Base-by-base conservation (phyloP, 1,284 basidiomycete species). In the Cryptococcus sp. region DNA sequence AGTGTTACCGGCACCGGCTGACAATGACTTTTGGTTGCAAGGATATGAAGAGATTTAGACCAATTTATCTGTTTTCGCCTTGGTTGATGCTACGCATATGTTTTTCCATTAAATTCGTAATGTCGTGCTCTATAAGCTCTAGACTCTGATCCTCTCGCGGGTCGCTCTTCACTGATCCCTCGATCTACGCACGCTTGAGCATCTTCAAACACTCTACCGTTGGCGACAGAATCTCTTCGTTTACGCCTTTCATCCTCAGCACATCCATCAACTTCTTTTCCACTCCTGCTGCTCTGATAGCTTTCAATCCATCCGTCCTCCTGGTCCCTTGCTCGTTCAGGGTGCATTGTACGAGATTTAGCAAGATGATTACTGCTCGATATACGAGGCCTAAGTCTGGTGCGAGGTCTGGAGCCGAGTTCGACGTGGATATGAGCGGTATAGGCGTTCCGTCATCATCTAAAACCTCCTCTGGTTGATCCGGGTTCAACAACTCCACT, bases 331-430 rank as follows among this genome's bases (percentile, higher is more conserved):
- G 43, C 20, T 52, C 43, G 8, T 23, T 39, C n/a, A 52, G 17
- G 6, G 54, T 58, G 50, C 72, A 70, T 8, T 50, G 38, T 17
- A 89, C 76, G 45, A 91, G 75, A 66, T 90, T 91, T 40, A 81
- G 79, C 16, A 87, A 75, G 66, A 88, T 87, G 26, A 91, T 82
- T 1, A 88, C 83, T 3, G 86, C 89, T 39, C 91, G 85, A 73
- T 91, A 87, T 8, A 87, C 81, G 39, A 91, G 81, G 5, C 87
- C 88, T 16, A 47, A 46, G 46, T 71, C 59, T 10, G 57, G 45
- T 40, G 38, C 11, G 8, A 34, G 29, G 29, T 34, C 29, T 22
- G 37, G 20, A 5, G 68, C 64, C 10, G 62, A 65, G 22, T 44
- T 44, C 3, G 61, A 44, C 11, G 62, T 46, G 58, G 69, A 65